These are phyloP conservation scores for Mimosa bimucronata DNA, from an alignment of 306 rosid species.

Conservation along the genomic window DNA sequence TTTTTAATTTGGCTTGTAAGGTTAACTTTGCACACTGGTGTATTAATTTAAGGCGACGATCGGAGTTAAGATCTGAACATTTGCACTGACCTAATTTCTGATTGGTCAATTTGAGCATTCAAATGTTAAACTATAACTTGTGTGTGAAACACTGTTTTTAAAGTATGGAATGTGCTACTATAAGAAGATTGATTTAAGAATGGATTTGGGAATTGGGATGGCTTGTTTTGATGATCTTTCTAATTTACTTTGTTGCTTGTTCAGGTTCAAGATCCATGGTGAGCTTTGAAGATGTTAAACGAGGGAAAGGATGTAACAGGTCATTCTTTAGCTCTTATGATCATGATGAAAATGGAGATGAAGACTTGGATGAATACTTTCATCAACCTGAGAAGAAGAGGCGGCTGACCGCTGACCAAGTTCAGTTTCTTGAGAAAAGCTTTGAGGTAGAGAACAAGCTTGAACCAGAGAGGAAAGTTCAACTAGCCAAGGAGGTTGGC, in stretches of 20 bases:
- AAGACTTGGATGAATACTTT: slow-evolving; percentile 58
- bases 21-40: neutral
- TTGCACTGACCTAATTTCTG: neutral
- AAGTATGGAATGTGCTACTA: neutral
- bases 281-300: slow-evolving; percentile 59
- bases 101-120: slow-evolving; percentile 3
- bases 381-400: slow-evolving; percentile 78
- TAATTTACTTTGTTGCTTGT: neutral
- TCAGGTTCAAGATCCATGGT: slow-evolving; percentile 68
- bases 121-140: neutral
- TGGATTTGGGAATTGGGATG: neutral
- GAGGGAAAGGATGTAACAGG: slow-evolving; percentile 47
- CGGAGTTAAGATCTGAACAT: neutral
- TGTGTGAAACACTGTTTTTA: too few species aligned
- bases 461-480: slow-evolving; percentile 65
- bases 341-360: slow-evolving; percentile 57
- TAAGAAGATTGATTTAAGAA: neutral
- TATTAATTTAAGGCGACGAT: neutral
- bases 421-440: slow-evolving; percentile 75
- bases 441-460: slow-evolving; percentile 74
- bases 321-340: slow-evolving; percentile 49
- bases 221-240: neutral
- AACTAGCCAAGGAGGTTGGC: slow-evolving; percentile 63
- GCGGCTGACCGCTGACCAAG: slow-evolving; percentile 63
- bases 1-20: neutral